Conservation (phyloP, 805 yeast genomes). For the Ogataea siamensis region DNA sequence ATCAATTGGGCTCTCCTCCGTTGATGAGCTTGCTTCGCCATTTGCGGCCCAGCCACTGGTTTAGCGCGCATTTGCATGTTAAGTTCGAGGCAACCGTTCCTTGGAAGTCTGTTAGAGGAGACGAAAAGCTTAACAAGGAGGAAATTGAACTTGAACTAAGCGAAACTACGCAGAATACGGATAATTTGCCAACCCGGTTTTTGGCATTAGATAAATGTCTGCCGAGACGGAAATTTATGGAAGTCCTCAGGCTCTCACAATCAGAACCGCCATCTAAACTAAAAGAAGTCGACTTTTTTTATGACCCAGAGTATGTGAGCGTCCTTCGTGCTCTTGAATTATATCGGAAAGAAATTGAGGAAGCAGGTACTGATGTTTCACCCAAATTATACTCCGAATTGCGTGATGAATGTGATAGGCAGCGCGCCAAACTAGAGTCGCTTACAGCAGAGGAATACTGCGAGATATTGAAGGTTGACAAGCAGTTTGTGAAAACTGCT, state of each 20-base stretch:
- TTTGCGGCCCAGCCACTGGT: constrained; percentile 72
- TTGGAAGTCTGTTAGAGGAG: constrained; percentile 18
- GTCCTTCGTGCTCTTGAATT: constrained; percentile 22
- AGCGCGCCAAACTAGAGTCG: constrained; percentile 8
- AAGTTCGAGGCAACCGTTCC: constrained; percentile 56
- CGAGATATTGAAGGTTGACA: constrained; percentile 17
- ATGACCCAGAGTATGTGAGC: constrained; percentile 38
- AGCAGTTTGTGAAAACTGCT: constrained; percentile 26
- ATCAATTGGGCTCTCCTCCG: constrained; percentile 71
- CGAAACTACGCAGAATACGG: constrained; percentile 14
- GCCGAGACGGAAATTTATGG: constrained; percentile 59
- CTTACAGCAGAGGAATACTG: constrained; percentile 11
- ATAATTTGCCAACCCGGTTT: constrained; percentile 41
- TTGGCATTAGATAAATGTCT: constrained; percentile 85
- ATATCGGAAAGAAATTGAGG: constrained; percentile 12
- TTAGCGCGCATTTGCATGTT: constrained; percentile 87
- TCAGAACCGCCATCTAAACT: constrained; percentile 20
- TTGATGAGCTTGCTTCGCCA: constrained; percentile 51
- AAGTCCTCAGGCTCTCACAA: constrained; percentile 44
- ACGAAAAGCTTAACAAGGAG: constrained; percentile 10
- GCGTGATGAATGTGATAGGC: constrained; percentile 15
- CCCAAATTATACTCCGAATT: constrained; percentile 15
- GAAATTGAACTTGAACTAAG: constrained; percentile 12
- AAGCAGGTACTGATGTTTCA: constrained; percentile 4
- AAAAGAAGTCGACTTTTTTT: constrained; percentile 29